phyloP scores from a whole-genome alignment of 2,329 filamentous ascomycete genomes.

The Beauveria sp. region DNA sequence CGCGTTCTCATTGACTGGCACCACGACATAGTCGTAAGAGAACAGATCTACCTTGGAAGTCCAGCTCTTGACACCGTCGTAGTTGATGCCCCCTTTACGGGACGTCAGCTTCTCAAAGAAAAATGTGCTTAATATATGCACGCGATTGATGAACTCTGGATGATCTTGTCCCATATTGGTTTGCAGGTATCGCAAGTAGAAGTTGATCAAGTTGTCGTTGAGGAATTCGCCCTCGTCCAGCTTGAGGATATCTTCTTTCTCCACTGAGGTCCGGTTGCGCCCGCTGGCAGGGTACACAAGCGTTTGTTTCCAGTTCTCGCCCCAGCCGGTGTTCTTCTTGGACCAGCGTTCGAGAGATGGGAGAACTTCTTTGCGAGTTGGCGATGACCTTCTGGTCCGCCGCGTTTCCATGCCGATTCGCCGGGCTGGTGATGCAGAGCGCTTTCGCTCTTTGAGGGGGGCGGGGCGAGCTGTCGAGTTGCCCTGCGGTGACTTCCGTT shows the following conservation, averaged over 20 bases:
- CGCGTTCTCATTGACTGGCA: slow-evolving; percentile 78
- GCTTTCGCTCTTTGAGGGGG: neutral
- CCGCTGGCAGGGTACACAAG: slow-evolving; percentile 54
- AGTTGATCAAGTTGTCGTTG: slow-evolving; percentile 88
- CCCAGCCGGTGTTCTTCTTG: slow-evolving; percentile 42
- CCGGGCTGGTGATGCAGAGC: neutral
- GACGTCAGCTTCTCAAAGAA: slow-evolving; percentile 73
- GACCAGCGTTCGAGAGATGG: slow-evolving; percentile 39
- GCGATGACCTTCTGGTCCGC: slow-evolving; percentile 19
- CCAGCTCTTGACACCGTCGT: slow-evolving; percentile 79
- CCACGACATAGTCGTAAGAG: slow-evolving; percentile 77
- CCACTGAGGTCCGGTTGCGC: slow-evolving; percentile 56
- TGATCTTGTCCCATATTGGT: slow-evolving; percentile 46
- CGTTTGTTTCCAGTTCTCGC: slow-evolving; percentile 45
- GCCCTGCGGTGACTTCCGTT: neutral
- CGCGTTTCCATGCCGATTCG: slow-evolving; percentile 17
- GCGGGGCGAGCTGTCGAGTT: slow-evolving; percentile 12
- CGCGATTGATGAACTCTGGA: slow-evolving; percentile 50
- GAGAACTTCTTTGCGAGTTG: slow-evolving; percentile 10
- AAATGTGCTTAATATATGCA: slow-evolving; percentile 89
- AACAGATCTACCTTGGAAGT: slow-evolving; percentile 81
- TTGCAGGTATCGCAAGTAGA: slow-evolving; percentile 74
- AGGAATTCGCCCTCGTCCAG: slow-evolving; percentile 80
- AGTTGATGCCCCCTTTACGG: slow-evolving; percentile 59
- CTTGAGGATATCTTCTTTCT: slow-evolving; percentile 64